Evolutionary conservation across 208 protist genomes (phyloP).

Genomic region (Acanthamoeba lenticulata): DNA sequence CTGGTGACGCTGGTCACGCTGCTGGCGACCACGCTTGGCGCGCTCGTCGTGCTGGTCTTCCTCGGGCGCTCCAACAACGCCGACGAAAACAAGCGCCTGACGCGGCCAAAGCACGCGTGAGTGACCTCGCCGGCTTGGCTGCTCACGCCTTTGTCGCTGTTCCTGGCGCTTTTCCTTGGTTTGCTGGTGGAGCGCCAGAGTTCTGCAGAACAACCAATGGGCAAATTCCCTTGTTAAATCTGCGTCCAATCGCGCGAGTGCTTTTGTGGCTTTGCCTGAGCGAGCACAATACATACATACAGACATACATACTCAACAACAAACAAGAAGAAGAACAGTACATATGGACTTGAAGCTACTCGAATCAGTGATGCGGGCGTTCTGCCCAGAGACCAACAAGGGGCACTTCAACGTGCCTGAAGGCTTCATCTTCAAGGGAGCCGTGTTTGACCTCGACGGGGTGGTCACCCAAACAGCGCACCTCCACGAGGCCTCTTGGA

Average conservation of each 20-base stretch:
- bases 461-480: constrained; percentile 47
- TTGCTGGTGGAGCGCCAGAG: background rate
- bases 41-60: background rate
- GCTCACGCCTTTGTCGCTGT: too few species aligned
- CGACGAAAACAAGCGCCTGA: too few species aligned
- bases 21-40: background rate
- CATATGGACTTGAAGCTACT: background rate
- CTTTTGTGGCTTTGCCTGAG: too few species aligned
- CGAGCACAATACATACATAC: background rate
- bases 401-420: constrained; percentile 24
- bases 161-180: background rate
- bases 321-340: background rate
- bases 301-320: background rate
- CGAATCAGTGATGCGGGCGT: constrained; percentile 29
- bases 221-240: background rate
- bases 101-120: background rate
- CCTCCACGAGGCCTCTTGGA: constrained; percentile 47
- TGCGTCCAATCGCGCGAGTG: background rate
- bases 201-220: background rate
- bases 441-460: constrained; percentile 67
- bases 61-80: background rate
- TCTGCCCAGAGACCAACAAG: constrained; percentile 4
- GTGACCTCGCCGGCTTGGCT: background rate
- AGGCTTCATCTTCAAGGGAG: constrained; percentile 20
- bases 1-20: background rate